Percentiles rank a stretch among this genome's conserved stretches.
Conservation (phyloP, 2,329 filamentous ascomycete species). For the Exophiala viscosa region DNA sequence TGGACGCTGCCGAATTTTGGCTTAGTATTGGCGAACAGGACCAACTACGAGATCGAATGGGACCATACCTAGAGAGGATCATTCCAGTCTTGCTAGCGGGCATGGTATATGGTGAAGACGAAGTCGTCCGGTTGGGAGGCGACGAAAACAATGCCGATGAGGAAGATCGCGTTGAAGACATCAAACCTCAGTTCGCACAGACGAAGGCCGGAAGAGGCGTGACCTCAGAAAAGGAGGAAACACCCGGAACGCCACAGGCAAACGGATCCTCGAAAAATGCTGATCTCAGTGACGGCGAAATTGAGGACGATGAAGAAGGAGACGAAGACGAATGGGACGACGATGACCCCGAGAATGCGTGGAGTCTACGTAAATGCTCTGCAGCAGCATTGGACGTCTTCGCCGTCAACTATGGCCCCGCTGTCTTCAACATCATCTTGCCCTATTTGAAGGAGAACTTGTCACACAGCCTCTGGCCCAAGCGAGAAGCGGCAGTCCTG, state of each 20-base stretch:
- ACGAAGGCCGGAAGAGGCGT: constrained; percentile 54
- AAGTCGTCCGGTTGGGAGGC: constrained; percentile 77
- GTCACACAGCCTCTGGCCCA: constrained; percentile 82
- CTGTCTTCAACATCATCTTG: constrained; percentile 86
- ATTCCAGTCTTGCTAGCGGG: constrained; percentile 86
- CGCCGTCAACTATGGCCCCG: constrained; percentile 79
- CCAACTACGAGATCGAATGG: constrained; percentile 69
- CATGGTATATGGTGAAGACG: constrained; percentile 95
- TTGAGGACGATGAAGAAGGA: constrained; percentile 64
- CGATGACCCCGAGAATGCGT: constrained; percentile 80
- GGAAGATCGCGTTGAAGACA: constrained; percentile 84
- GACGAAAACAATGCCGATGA: constrained; percentile 86
- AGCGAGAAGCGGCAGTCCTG: constrained; percentile 88
- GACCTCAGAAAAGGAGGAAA: constrained; percentile 35
- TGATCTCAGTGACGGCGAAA: constrained; percentile 81
- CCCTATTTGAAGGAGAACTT: constrained; percentile 90
- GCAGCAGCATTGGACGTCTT: constrained; percentile 93
- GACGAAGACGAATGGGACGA: constrained; percentile 64
- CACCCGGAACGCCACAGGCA: constrained; percentile 38
- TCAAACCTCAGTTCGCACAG: constrained; percentile 88
- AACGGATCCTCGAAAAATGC: constrained; percentile 59
- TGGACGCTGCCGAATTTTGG: constrained; percentile 98
- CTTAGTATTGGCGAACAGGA: constrained; percentile 86
- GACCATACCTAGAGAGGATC: constrained; percentile 75
- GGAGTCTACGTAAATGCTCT: constrained; percentile 96